A percentile compares a stretch with the other conserved stretches of the same genome.
These are phyloP conservation scores for Metschnikowia colocasiae DNA, from an alignment of 805 yeast genomes.

Conservation along the genomic window DNA sequence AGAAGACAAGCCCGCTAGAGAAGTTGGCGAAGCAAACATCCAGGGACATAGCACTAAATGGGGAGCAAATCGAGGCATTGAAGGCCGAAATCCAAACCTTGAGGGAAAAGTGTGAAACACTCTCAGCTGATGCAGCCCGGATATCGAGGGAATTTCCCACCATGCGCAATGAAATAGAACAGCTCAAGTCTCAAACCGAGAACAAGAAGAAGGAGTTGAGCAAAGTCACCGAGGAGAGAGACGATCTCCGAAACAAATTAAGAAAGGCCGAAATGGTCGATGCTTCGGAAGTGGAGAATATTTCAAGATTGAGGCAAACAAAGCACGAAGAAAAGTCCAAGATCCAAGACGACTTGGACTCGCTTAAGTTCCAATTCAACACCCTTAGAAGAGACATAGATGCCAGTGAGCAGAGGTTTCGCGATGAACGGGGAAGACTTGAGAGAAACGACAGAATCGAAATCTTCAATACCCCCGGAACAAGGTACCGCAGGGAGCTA, in stretches of 20 bases:
- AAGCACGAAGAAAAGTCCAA: slow-evolving; percentile 22
- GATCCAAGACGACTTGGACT: slow-evolving; percentile 24
- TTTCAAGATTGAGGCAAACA: slow-evolving; percentile 9
- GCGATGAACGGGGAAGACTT: slow-evolving; percentile 15
- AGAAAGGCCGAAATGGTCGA: slow-evolving; percentile 10
- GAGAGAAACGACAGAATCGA: slow-evolving; percentile 46
- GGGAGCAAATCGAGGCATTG: background rate
- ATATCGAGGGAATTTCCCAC: slow-evolving; percentile 3
- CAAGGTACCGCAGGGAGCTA: slow-evolving; percentile 31
- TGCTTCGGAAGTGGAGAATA: slow-evolving; percentile 3
- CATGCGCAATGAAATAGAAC: slow-evolving; percentile 12
- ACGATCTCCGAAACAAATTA: slow-evolving; percentile 8
- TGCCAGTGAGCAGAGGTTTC: slow-evolving; percentile 7
- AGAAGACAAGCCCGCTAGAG: slow-evolving; percentile 24
- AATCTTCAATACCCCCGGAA: slow-evolving; percentile 34
- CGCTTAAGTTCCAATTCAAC: slow-evolving; percentile 7
- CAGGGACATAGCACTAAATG: background rate
- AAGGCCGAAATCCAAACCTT: slow-evolving; percentile 3
- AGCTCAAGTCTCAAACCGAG: slow-evolving; percentile 13
- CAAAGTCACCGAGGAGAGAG: slow-evolving; percentile 10
- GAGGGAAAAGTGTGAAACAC: slow-evolving; percentile 5
- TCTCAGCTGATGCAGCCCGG: slow-evolving; percentile 1
- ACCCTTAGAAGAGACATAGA: slow-evolving; percentile 10
- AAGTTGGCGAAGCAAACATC: slow-evolving; percentile 4
- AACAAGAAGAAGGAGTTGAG: slow-evolving; percentile 14